phyloP scores from a whole-genome alignment of 345 rosid genomes.

The Citrus medica region DNA sequence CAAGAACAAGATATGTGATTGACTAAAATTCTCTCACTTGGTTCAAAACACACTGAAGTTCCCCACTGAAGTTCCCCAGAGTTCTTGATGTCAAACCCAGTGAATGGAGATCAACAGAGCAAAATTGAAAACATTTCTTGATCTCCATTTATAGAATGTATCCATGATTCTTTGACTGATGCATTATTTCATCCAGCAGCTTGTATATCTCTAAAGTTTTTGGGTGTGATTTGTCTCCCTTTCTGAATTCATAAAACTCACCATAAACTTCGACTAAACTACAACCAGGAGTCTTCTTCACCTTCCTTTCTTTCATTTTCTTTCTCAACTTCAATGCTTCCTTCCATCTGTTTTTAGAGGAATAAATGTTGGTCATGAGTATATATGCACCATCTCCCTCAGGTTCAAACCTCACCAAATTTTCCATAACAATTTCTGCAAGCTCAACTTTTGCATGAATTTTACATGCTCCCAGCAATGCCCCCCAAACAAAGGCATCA shows the following conservation, averaged over 20 bases:
- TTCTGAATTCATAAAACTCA: constrained; percentile 42
- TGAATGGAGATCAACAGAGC: no score
- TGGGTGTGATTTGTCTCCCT: constrained; percentile 50
- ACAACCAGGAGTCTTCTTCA: constrained; percentile 56
- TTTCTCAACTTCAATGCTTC: constrained; percentile 46
- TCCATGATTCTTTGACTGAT: constrained; percentile 24
- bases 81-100: no score
- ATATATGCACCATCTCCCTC: constrained; percentile 40
- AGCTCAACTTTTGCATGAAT: constrained; percentile 45
- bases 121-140: no score
- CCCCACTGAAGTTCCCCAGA: no score
- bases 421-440: constrained; percentile 36
- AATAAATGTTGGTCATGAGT: constrained; percentile 54
- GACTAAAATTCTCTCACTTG: background rate
- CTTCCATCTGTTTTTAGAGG: constrained; percentile 45
- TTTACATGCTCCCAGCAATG: constrained; percentile 50
- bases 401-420: constrained; percentile 38
- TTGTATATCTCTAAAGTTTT: constrained; percentile 20
- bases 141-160: background rate
- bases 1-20: background rate
- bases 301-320: constrained; percentile 38
- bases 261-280: constrained; percentile 52
- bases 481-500: constrained; percentile 53
- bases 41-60: background rate
- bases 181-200: constrained; percentile 27